phyloP scores from a whole-genome alignment of 2,329 filamentous ascomycete species.

The Xylariaceae sp. region DNA sequence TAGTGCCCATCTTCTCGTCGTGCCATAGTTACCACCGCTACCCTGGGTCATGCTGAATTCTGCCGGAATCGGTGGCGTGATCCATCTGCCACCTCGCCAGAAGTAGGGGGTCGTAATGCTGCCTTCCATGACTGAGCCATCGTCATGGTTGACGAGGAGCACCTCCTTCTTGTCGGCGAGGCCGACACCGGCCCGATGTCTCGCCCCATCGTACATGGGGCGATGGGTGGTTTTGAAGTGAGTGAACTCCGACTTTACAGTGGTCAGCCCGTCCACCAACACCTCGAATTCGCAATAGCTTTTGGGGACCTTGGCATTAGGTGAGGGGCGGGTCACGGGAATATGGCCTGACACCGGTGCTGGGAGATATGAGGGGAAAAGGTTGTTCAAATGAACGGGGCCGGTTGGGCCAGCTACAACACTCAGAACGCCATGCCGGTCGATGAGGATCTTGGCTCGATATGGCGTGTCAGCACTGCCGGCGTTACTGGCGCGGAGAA shows the following conservation, averaged over 20 bases:
- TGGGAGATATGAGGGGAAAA: conserved; percentile 55
- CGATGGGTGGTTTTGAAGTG: conserved; percentile 81
- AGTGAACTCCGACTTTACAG: conserved; percentile 58
- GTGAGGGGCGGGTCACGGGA: conserved; percentile 9
- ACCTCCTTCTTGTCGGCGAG: conserved; percentile 60
- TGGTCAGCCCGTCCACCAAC: conserved; percentile 40
- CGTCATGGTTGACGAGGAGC: conserved; percentile 58
- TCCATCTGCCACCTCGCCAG: conserved; percentile 66
- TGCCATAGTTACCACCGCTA: conserved; percentile 77
- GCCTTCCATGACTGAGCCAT: conserved; percentile 74
- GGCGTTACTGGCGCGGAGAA: conserved; percentile 31
- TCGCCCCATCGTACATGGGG: conserved; percentile 64
- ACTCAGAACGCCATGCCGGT: conserved; percentile 42
- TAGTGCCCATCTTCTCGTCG: conserved; percentile 77
- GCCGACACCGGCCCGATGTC: conserved; percentile 53
- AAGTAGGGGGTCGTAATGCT: conserved; percentile 80
- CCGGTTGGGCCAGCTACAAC: conserved; percentile 35
- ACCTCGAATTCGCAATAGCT: conserved; percentile 39
- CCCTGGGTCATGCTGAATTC: conserved; percentile 36
- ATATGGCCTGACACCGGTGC: conserved; percentile 34
- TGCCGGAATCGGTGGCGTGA: conserved; percentile 64
- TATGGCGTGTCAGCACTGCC: conserved; percentile 34
- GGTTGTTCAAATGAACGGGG: conserved; percentile 32
- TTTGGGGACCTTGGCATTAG: conserved; percentile 16
- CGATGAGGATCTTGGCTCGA: conserved; percentile 53